Percentiles rank a stretch among this genome's conserved stretches.
These are phyloP conservation scores for Pyrenochaeta sp. DNA, from an alignment of 2,329 filamentous ascomycete species.

Conservation along the genomic window DNA sequence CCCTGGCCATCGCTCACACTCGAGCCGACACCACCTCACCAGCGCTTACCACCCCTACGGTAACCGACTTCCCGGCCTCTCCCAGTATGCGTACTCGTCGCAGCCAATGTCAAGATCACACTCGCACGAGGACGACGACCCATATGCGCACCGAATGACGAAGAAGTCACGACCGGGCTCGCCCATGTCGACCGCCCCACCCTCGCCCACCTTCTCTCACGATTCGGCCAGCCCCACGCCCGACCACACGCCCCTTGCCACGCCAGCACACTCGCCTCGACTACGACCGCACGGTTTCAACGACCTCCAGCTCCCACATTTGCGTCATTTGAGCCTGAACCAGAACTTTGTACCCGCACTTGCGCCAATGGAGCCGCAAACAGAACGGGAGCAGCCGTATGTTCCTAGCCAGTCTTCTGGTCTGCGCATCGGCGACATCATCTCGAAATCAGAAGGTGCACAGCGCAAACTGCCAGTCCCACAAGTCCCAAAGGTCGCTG, in stretches of 20 bases:
- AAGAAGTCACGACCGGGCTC: conserved; percentile 95
- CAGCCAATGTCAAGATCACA: conserved; percentile 92
- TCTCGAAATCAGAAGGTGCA: conserved; percentile 84
- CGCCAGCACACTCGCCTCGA: conserved; percentile 92
- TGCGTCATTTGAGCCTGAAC: conserved; percentile 76
- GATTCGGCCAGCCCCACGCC: conserved; percentile 95
- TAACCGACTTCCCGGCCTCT: conserved; percentile 67
- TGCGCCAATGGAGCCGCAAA: conserved; percentile 74
- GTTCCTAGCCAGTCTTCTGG: conserved; percentile 68
- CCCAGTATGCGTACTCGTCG: conserved; percentile 66
- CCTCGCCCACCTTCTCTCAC: conserved; percentile 95
- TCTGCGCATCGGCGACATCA: conserved; percentile 89
- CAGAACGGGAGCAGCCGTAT: conserved; percentile 67
- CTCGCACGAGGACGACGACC: conserved; percentile 83
- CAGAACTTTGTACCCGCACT: conserved; percentile 68
- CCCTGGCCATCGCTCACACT: conserved; percentile 54
- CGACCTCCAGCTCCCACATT: conserved; percentile 84
- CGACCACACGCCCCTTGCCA: conserved; percentile 97
- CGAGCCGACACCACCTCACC: conserved; percentile 50
- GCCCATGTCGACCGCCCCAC: conserved; percentile 93
- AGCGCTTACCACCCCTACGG: conserved; percentile 58
- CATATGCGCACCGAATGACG: conserved; percentile 76
- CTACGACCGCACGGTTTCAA: conserved; percentile 77
- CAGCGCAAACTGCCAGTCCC: conserved; percentile 92
- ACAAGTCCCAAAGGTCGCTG: conserved; percentile 86